Evolutionary conservation across 2,329 filamentous ascomycete genomes (phyloP).

Genomic region (Penicillium sclerotigenum): DNA sequence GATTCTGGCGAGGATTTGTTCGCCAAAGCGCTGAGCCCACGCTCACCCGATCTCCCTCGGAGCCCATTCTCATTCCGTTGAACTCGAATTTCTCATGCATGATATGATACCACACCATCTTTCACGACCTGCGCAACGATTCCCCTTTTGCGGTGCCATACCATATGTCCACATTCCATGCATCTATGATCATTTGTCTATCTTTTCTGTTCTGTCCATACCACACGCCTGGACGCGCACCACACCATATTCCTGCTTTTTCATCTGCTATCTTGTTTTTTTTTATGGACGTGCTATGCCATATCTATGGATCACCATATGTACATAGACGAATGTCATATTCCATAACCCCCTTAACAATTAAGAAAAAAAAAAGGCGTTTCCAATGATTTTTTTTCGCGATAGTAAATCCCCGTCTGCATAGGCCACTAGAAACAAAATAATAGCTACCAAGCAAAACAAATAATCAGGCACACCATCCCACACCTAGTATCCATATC

Average conservation of each 20-base stretch:
- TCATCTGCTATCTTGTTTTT: slow-evolving; percentile 1
- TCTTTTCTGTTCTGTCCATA: background rate
- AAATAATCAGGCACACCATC: background rate
- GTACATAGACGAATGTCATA: slow-evolving; percentile 17
- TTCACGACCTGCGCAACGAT: slow-evolving; percentile 23
- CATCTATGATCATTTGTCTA: slow-evolving; percentile 5
- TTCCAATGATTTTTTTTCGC: background rate
- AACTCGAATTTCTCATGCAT: slow-evolving; percentile 5
- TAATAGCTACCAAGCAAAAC: background rate
- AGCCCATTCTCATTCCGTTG: slow-evolving; percentile 70
- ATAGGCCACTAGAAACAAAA: background rate
- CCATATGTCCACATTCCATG: slow-evolving; percentile 11
- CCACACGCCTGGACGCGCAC: background rate
- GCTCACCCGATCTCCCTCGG: slow-evolving; percentile 79
- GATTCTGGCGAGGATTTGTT: slow-evolving; percentile 79
- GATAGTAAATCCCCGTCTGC: background rate
- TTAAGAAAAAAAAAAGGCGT: background rate
- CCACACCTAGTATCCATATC: background rate
- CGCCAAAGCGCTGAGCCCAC: slow-evolving; percentile 78
- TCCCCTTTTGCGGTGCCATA: slow-evolving; percentile 23
- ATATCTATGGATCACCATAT: slow-evolving; percentile 10
- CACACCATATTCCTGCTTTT: slow-evolving; percentile 11
- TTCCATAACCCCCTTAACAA: background rate
- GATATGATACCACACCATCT: slow-evolving; percentile 4
- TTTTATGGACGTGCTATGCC: slow-evolving; percentile 10